Evolutionary conservation across 1,284 basidiomycete genomes (phyloP).

Genomic region (Puccinia brachypodii): DNA sequence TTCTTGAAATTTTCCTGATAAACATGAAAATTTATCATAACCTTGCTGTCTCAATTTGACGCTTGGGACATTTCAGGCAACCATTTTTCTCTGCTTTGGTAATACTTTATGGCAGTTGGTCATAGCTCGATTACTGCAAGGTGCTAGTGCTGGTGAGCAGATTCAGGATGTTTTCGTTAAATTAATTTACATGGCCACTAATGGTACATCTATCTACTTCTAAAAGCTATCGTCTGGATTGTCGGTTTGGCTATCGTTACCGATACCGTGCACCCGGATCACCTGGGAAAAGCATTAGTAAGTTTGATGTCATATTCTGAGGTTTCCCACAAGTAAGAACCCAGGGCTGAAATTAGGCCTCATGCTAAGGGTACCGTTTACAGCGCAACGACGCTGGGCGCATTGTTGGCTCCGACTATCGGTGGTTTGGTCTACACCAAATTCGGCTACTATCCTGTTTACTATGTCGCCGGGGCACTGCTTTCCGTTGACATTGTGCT

Average conservation of each 20-base stretch:
- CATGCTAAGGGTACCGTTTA: conserved; percentile 31
- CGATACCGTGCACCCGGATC: conserved; percentile 22
- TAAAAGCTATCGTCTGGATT: conserved; percentile 45
- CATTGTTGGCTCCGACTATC: conserved; percentile 31
- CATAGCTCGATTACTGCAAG: conserved; percentile 40
- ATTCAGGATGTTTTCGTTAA: neutral
- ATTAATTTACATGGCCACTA: neutral
- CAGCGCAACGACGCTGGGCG: conserved; percentile 24
- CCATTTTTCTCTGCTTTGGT: conserved; percentile 41
- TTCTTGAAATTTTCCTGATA: neutral
- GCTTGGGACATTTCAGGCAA: conserved; percentile 9
- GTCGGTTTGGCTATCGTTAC: conserved; percentile 44
- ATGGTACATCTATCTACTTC: neutral
- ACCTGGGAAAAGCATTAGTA: conserved; percentile 37
- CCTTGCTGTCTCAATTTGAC: neutral
- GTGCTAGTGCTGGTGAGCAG: conserved; percentile 36
- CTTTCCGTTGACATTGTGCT: conserved; percentile 39
- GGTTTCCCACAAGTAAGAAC: neutral
- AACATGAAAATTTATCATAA: neutral
- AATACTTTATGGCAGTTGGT: conserved; percentile 1
- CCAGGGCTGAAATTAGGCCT: neutral
- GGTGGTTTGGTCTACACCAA: conserved; percentile 36
- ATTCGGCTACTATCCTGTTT: conserved; percentile 43
- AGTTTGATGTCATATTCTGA: neutral
- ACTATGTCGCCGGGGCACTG: conserved; percentile 22